These are phyloP conservation scores for Lepiota subincarnata DNA, from an alignment of 768 basidiomycete genomes.

Conservation along the genomic window DNA sequence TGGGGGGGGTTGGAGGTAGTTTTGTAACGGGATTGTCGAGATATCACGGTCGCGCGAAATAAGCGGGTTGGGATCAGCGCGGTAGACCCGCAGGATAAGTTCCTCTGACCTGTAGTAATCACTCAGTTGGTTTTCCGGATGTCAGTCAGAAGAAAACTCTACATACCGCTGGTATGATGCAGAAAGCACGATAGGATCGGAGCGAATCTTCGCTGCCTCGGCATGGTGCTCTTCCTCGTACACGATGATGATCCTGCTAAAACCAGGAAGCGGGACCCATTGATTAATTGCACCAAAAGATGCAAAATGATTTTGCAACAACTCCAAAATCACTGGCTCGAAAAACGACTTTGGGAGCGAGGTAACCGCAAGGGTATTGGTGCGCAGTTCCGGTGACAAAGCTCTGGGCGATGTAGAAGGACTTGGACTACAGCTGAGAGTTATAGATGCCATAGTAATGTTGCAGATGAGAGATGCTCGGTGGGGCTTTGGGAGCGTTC, in stretches of 20 bases:
- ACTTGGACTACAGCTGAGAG: conserved; percentile 10
- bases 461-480: too few relatives aligned
- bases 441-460: neutral
- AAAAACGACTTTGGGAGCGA: conserved; percentile 77
- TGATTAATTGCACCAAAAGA: conserved; percentile 78
- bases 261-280: conserved; percentile 85
- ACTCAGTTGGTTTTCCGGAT: neutral
- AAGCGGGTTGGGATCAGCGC: conserved; percentile 69
- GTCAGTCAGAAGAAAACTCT: conserved; percentile 10
- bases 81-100: conserved; percentile 61
- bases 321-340: conserved; percentile 58
- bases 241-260: conserved; percentile 80
- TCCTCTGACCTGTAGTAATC: conserved; percentile 37
- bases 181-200: conserved; percentile 62
- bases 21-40: conserved; percentile 12
- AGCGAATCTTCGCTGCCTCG: conserved; percentile 59
- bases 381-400: conserved; percentile 29
- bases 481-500: neutral
- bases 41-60: conserved; percentile 34
- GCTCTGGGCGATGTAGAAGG: conserved; percentile 17
- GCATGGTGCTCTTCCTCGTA: conserved; percentile 62
- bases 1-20: conserved; percentile 72
- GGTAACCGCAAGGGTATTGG: conserved; percentile 85
- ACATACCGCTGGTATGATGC: conserved; percentile 49
- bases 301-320: conserved; percentile 69